Evolutionary conservation across 257 asterid species (phyloP).

Genomic region (Capsicum rhomboideum): DNA sequence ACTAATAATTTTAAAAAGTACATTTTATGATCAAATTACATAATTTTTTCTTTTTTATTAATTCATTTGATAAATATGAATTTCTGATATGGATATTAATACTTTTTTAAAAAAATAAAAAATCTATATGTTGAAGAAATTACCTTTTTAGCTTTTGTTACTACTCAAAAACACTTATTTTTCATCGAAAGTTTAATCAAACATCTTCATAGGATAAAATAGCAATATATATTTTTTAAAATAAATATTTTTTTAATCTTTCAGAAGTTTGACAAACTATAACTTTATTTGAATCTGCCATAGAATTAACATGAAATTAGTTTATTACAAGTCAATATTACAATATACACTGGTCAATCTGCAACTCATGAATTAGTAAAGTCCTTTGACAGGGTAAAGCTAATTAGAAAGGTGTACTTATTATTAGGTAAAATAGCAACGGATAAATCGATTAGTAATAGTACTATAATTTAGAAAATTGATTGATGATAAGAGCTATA

Average conservation of each 20-base stretch:
- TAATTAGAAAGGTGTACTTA: not conserved
- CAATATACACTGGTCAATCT: not conserved
- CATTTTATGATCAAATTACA: too few species aligned
- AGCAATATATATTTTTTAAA: not conserved
- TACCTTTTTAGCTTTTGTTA: too few species aligned
- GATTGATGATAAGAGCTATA: not conserved
- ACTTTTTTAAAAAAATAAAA: too few species aligned
- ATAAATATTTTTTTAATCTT: not conserved
- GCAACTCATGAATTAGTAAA: not conserved
- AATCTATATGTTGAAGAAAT: too few species aligned
- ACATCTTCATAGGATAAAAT: not conserved
- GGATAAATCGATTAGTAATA: not conserved
- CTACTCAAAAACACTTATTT: too few species aligned
- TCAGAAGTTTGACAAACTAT: not conserved
- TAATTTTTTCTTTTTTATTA: too few species aligned
- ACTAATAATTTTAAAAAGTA: too few species aligned
- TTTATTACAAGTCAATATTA: not conserved
- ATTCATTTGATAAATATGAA: not conserved
- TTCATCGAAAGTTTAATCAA: not conserved
- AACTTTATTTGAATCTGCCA: not conserved
- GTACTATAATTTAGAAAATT: not conserved
- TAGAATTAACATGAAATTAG: not conserved
- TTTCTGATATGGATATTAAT: not conserved
- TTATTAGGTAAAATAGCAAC: not conserved
- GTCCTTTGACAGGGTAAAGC: not conserved